Conservation (phyloP, 768 basidiomycete species). For the Amanita molliuscula region DNA sequence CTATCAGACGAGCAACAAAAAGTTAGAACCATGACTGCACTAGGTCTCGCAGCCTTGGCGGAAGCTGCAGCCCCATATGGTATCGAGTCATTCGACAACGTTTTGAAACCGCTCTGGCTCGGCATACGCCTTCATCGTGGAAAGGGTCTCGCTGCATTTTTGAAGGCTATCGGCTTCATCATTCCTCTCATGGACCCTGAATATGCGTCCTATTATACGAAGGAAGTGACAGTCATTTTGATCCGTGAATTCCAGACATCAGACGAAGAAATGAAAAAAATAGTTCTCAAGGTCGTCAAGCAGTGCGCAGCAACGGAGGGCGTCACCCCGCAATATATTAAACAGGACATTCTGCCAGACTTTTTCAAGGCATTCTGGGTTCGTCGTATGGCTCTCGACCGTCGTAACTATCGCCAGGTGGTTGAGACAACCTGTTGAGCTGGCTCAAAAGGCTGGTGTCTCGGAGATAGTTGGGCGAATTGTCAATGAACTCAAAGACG, state of each 20-base stretch:
- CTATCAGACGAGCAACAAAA: constrained; percentile 93
- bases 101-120: constrained; percentile 88
- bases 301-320: constrained; percentile 98
- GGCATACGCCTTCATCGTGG: constrained; percentile 93
- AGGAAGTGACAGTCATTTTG: constrained; percentile 93
- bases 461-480: constrained; percentile 88
- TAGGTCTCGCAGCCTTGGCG: constrained; percentile 86
- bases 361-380: constrained; percentile 99
- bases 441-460: constrained; percentile 95
- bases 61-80: constrained; percentile 98
- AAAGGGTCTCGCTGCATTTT: constrained; percentile 88
- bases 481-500: constrained; percentile 86
- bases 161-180: constrained; percentile 98
- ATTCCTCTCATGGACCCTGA: constrained; percentile 99
- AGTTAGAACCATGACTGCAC: constrained; percentile 91
- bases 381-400: constrained; percentile 92
- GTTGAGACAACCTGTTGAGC: constrained; percentile 98
- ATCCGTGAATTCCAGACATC: constrained; percentile 99
- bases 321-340: constrained; percentile 92
- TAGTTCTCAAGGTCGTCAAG: constrained; percentile 97
- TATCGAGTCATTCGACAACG: constrained; percentile 98
- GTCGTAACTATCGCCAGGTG: constrained; percentile 92
- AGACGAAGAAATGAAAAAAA: constrained; percentile 99
- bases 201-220: constrained; percentile 98
- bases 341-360: constrained; percentile 95